Conservation (phyloP, 495 filamentous ascomycete genomes). For the Articulospora tetracladia region DNA sequence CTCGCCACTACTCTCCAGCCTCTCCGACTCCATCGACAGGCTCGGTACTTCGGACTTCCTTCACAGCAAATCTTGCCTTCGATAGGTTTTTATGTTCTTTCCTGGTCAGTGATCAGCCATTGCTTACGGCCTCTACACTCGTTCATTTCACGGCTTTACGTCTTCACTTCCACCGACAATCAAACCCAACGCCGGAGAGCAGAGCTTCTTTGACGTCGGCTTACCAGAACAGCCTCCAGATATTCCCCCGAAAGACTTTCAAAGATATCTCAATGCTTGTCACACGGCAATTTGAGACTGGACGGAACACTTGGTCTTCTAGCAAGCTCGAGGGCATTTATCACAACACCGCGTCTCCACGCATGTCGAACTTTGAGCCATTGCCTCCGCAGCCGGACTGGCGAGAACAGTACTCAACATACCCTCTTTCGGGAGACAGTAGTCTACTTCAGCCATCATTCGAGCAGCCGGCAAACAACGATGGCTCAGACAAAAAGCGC, state of each 20-base stretch:
- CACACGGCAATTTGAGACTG: constrained; percentile 52
- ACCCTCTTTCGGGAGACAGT: constrained; percentile 47
- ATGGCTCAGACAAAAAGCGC: constrained; percentile 36
- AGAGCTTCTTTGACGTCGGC: neutral
- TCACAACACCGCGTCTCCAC: constrained; percentile 46
- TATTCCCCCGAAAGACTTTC: constrained; percentile 15
- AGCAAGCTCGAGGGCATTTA: constrained; percentile 52
- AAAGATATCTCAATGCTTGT: constrained; percentile 48
- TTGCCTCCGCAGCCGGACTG: constrained; percentile 55
- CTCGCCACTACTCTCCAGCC: neutral
- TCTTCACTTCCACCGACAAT: constrained; percentile 2
- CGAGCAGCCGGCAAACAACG: constrained; percentile 37
- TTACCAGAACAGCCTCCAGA: constrained; percentile 6
- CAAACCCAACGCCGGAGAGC: neutral
- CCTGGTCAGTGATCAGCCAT: constrained; percentile 21
- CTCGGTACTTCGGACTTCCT: constrained; percentile 6
- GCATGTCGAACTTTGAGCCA: constrained; percentile 56
- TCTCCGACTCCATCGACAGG: constrained; percentile 1
- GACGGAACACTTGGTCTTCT: constrained; percentile 54
- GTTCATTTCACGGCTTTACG: constrained; percentile 21
- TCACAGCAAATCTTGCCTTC: constrained; percentile 7
- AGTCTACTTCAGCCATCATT: constrained; percentile 44
- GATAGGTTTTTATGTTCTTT: constrained; percentile 22
- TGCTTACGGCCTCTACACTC: constrained; percentile 20
- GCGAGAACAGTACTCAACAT: constrained; percentile 51